Percentiles rank a stretch among this genome's conserved stretches.
Evolutionary conservation across 257 asterid genomes (phyloP).

Genomic region (Nicotiana benthamiana): DNA sequence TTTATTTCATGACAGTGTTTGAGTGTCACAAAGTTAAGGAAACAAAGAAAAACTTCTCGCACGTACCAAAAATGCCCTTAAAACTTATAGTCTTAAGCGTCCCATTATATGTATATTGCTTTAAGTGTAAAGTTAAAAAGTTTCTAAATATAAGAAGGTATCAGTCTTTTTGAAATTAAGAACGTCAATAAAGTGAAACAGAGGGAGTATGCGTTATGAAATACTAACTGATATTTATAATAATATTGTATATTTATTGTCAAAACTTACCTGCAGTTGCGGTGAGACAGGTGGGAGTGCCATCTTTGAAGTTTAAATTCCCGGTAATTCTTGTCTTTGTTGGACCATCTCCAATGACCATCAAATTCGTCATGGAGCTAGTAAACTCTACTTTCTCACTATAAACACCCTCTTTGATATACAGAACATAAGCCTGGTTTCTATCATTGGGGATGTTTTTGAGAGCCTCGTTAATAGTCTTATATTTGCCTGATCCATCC

Average conservation of each 20-base stretch:
- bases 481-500: slow-evolving; percentile 49
- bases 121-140: background rate
- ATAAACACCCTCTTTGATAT: slow-evolving; percentile 55
- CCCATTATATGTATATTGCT: background rate
- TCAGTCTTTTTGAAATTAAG: background rate
- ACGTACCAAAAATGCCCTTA: background rate
- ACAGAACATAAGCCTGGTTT: slow-evolving; percentile 28
- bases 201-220: background rate
- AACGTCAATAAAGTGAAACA: background rate
- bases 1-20: too few species aligned
- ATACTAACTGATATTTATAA: background rate
- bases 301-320: slow-evolving; percentile 31
- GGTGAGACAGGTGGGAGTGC: slow-evolving; percentile 35
- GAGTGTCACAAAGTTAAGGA: background rate
- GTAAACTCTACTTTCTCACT: slow-evolving; percentile 29
- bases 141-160: background rate
- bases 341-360: slow-evolving; percentile 59
- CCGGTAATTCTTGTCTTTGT: slow-evolving; percentile 49
- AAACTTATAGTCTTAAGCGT: background rate
- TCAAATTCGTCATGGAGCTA: slow-evolving; percentile 20
- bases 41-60: background rate
- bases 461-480: slow-evolving; percentile 46
- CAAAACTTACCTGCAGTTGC: slow-evolving; percentile 44
- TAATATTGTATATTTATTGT: background rate
- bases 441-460: slow-evolving; percentile 21